These are phyloP conservation scores for Pyrus bretschneideri DNA, from an alignment of 306 rosid genomes.

Conservation along the genomic window DNA sequence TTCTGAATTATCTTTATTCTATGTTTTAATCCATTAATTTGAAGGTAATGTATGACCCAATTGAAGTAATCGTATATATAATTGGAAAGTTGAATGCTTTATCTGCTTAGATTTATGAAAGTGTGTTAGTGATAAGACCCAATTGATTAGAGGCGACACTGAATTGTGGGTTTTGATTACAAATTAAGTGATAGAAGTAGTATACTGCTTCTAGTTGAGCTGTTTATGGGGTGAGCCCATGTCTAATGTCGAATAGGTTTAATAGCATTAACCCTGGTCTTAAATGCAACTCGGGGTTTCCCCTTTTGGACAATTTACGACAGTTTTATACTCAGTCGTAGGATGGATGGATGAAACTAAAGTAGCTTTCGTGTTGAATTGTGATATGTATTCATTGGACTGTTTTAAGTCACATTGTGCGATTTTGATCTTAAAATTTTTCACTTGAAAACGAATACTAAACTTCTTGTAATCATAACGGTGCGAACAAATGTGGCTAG, in stretches of 20 bases:
- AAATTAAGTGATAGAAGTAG: neutral
- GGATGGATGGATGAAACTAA: neutral
- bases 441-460: neutral
- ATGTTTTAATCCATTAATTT: neutral
- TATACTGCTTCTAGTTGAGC: neutral
- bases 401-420: neutral
- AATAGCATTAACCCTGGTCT: neutral
- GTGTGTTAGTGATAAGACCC: neutral
- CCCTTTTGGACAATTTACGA: neutral
- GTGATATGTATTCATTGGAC: neutral
- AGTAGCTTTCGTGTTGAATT: neutral
- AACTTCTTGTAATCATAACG: neutral
- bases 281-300: neutral
- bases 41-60: neutral
- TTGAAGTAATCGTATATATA: neutral
- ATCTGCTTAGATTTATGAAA: neutral
- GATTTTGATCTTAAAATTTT: constrained; percentile 6
- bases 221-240: neutral
- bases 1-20: neutral
- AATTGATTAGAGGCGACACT: neutral
- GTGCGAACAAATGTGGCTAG: constrained; percentile 34
- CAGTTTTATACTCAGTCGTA: neutral
- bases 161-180: neutral
- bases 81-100: neutral
- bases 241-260: neutral